Evolutionary conservation across 257 asterid species (phyloP), one percentile per base, ranked within the genome.

Genomic region (Thymus mandschuricus): DNA sequence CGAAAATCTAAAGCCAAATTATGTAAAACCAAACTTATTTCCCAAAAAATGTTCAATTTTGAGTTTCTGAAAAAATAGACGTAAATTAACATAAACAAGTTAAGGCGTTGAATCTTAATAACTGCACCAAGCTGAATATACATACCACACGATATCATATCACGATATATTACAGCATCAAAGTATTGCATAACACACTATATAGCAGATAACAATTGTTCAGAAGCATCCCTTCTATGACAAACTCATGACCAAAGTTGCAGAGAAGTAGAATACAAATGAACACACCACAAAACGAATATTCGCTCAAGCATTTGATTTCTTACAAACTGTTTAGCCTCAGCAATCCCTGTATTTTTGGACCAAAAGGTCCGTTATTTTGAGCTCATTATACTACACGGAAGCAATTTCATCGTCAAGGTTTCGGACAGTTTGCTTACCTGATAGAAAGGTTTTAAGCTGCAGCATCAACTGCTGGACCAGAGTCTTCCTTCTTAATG

Each of bases 391-490:
- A 73, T 78, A 78, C 46, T 66, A 71, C 74, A 77, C 6, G 30
- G 38, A 48, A 50, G 8, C 49, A 8, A 54, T 64, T 33, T 52
- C 44, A 43, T 30, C 15, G 3, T 29, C 35, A 35, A 72, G 54
- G 52, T 50, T 5, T 50, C 60, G 4, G 28, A 41, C 69, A 63
- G 51, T 38, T 21, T 21, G 21, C 21, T 21, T 0, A 38, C 41
- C 44, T 73, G 56, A 49, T 15, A 8, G 27, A n/a, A 27, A 8
- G 71, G 10, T 8, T 70, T 78, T 76, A 86, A 59, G 95, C 96
- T 71, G 95, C 81, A 73, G 96, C 82, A 63, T 83, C 78, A 44
- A 88, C 92, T 6, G 87, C 86, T 38, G 31, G 78, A 56, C 72
- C 87, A 73, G 74, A 73, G 67, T 46, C 75, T 1, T 57, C 89